A percentile compares a stretch with the other conserved stretches of the same genome.
Conservation (phyloP, 352 stramenopile species). For the Phytophthora megakarya region DNA sequence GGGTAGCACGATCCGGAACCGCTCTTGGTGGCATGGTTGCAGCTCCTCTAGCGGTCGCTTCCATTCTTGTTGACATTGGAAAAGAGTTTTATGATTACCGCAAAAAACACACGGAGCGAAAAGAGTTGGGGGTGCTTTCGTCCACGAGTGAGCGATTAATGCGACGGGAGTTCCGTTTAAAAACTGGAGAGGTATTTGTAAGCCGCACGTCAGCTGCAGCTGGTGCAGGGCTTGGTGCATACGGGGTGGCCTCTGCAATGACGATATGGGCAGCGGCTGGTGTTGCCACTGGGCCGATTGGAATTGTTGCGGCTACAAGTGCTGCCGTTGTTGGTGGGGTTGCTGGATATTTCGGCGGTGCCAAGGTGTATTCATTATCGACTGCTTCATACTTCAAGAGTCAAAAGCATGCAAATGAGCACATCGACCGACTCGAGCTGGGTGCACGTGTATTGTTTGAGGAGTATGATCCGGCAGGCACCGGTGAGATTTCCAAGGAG, state of each 20-base stretch:
- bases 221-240: conserved; percentile 73
- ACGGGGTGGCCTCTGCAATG: conserved; percentile 69
- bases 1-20: conserved; percentile 57
- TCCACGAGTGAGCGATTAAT: conserved; percentile 73
- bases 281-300: conserved; percentile 68
- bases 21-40: conserved; percentile 50
- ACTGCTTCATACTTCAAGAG: conserved; percentile 77
- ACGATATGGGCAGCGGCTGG: conserved; percentile 79
- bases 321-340: conserved; percentile 79
- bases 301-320: conserved; percentile 74
- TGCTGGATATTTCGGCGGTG: conserved; percentile 78
- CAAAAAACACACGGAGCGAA: conserved; percentile 69
- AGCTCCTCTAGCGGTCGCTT: conserved; percentile 75
- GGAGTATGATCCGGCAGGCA: conserved; percentile 67
- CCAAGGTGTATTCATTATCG: conserved; percentile 72
- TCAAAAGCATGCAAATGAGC: conserved; percentile 73
- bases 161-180: conserved; percentile 77
- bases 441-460: conserved; percentile 85
- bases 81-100: conserved; percentile 88
- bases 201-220: conserved; percentile 73
- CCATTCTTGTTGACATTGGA: conserved; percentile 85
- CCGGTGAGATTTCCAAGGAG: conserved; percentile 67
- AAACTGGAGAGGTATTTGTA: conserved; percentile 75
- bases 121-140: conserved; percentile 67
- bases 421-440: conserved; percentile 81